A percentile compares a stretch with the other conserved stretches of the same genome.
Conservation (phyloP, 352 stramenopile genomes). For the Globisporangium cylindrosporum region DNA sequence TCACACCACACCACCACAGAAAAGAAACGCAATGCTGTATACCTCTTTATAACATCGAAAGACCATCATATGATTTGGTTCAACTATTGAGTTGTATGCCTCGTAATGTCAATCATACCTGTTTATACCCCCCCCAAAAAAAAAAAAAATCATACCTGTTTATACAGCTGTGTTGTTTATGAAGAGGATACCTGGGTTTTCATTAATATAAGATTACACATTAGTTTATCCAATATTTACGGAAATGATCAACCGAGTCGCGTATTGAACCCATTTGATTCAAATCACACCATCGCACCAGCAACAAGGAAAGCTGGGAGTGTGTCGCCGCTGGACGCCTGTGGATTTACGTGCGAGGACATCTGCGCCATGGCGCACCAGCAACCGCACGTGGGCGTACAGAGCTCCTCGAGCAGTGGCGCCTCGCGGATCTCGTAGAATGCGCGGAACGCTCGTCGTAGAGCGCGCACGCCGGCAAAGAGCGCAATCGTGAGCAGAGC, state of each 20-base stretch:
- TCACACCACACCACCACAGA: not conserved
- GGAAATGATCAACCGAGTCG: not conserved
- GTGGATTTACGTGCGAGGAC: not conserved
- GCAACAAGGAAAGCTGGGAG: not conserved
- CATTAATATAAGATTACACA: not conserved
- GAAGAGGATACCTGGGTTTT: not conserved
- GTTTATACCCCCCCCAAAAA: too few species aligned
- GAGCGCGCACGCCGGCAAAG: not conserved
- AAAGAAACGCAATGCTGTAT: not conserved
- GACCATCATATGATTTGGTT: not conserved
- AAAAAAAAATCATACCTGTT: not conserved
- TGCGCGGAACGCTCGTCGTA: not conserved
- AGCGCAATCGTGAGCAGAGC: not conserved
- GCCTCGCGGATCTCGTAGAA: not conserved
- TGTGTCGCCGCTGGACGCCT: not conserved
- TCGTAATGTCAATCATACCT: not conserved
- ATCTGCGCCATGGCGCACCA: not conserved
- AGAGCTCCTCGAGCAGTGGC: not conserved
- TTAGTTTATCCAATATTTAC: not conserved
- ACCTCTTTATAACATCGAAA: not conserved
- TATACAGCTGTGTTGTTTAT: not conserved
- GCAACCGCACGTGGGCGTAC: not conserved
- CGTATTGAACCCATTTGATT: constrained; percentile 4
- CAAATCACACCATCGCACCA: not conserved
- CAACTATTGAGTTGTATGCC: not conserved